Percentiles rank a stretch among this genome's conserved stretches.
Conservation (phyloP, 441 rosid genomes). For the Pelargonium fulgidum region DNA sequence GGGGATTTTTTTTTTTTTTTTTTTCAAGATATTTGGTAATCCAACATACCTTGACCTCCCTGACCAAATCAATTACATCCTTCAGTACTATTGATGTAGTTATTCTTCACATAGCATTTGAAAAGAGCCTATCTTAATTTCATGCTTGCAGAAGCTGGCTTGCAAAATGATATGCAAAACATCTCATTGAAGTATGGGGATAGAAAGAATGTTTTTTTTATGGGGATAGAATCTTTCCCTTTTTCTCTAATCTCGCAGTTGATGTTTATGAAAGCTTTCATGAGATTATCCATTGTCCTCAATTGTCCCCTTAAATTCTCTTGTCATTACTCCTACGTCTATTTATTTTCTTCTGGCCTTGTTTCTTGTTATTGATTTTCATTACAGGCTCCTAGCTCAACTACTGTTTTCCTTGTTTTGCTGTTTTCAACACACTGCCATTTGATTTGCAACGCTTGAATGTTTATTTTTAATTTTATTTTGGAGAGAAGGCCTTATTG, state of each 20-base stretch:
- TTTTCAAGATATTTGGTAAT: conserved; percentile 1
- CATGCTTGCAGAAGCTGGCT: too few species aligned
- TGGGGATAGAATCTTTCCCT: too few species aligned
- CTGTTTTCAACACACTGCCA: not conserved
- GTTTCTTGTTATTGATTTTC: not conserved
- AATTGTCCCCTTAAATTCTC: not conserved
- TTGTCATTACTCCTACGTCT: not conserved
- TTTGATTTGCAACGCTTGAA: not conserved
- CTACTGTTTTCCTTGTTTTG: not conserved
- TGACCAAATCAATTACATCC: not conserved
- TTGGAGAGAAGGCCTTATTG: not conserved
- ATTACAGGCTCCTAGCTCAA: not conserved
- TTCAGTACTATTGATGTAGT: not conserved
- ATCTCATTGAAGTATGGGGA: not conserved
- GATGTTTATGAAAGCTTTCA: not conserved
- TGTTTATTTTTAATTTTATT: not conserved
- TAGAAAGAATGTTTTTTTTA: too few species aligned
- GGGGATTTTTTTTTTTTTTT: conserved; percentile 3
- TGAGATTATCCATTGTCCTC: not conserved
- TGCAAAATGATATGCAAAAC: too few species aligned
- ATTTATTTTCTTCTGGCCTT: not conserved
- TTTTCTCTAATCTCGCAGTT: not conserved
- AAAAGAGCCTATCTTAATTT: not conserved
- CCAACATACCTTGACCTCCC: not conserved
- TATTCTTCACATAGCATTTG: not conserved